A percentile compares a stretch with the other conserved stretches of the same genome.
phyloP scores from a whole-genome alignment of 2,329 filamentous ascomycete species.

The Remersonia thermophila region DNA sequence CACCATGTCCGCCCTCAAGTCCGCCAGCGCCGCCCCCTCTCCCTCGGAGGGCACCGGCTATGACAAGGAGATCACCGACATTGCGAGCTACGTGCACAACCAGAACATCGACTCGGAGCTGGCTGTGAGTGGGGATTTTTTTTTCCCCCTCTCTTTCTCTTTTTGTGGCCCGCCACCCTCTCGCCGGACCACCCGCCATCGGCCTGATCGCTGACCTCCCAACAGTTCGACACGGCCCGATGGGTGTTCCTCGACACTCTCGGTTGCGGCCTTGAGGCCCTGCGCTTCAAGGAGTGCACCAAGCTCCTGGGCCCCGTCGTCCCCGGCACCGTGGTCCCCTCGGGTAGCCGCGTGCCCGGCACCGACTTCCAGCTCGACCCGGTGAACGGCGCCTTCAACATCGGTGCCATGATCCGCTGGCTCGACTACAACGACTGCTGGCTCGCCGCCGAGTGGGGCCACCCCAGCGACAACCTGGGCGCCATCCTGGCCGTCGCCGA shows the following conservation, averaged over 20 bases:
- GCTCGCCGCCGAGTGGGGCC: constrained; percentile 97
- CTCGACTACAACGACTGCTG: constrained; percentile 99
- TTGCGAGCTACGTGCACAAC: constrained; percentile 89
- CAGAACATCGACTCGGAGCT: constrained; percentile 83
- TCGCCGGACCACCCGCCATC: constrained; percentile 6
- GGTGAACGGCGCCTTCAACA: constrained; percentile 95
- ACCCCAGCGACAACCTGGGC: constrained; percentile 94
- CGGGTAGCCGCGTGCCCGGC: constrained; percentile 81
- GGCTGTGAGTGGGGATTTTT: constrained; percentile 58
- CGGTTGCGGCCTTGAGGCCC: constrained; percentile 88
- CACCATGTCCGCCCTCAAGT: constrained; percentile 35
- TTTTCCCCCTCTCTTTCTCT: background rate
- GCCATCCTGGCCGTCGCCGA: constrained; percentile 94
- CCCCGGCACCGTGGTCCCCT: constrained; percentile 78
- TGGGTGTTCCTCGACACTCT: constrained; percentile 95
- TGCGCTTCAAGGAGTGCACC: constrained; percentile 90
- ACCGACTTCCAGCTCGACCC: constrained; percentile 92
- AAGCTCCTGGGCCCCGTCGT: constrained; percentile 91
- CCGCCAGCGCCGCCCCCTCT: constrained; percentile 29
- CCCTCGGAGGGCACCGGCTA: constrained; percentile 49
- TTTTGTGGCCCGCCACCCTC: background rate
- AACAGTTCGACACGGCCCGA: constrained; percentile 83
- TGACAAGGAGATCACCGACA: constrained; percentile 88
- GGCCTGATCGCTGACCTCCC: constrained; percentile 11
- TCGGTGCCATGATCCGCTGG: constrained; percentile 97